Base-by-base conservation (phyloP, 2,329 filamentous ascomycete species). In the Pestalotiopsis sp. region DNA sequence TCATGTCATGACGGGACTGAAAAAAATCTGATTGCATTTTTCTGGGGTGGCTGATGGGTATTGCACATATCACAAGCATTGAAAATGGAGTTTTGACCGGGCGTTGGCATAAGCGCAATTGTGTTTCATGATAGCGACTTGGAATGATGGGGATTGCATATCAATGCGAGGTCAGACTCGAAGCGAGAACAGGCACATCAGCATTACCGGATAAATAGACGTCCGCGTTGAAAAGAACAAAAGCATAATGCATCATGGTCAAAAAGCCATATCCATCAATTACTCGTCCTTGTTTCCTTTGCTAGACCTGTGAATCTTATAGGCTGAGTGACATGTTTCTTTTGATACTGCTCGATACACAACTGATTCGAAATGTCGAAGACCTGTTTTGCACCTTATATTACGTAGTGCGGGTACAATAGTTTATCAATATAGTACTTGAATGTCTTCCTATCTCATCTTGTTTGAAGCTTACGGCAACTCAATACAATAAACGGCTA, bases 21-120 rank as follows among this genome's bases (percentile, higher is more conserved):
- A n/a, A 36, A 12, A 41, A 13, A n/a, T 20, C 17, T 9, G 17
- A n/a, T 7, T 62, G 25, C 59, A 39, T 59, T 36, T 58, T 67
- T 49, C 58, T 23, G 58, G 31, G 64, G 67, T 66, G 64, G 58
- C 31, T 52, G 45, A 17, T 52, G 52, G 55, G 27, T 39, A 12
- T 36, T 61, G 23, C 31, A 57, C 27, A 59, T 36, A 59, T 59
- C 57, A 36, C 13, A 25, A 67, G 65, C 65, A 67, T 67, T 63
- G 58, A 11, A 55, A 55, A 67, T n/a, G 65, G 65, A 63, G 65
- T 67, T 63, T 58, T 58, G n/a, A 25, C 36, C 52, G 38, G 38
- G 38, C 38, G 38, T 60, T 27, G 36, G 20, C 36, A 63, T 41
- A 27, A 38, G 60, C 27, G 20, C 60, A 38, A 23, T 14, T 63